A percentile compares a stretch with the other conserved stretches of the same genome.
These are phyloP conservation scores for Ligustrum vulgare DNA, from an alignment of 257 asterid genomes.

Conservation along the genomic window DNA sequence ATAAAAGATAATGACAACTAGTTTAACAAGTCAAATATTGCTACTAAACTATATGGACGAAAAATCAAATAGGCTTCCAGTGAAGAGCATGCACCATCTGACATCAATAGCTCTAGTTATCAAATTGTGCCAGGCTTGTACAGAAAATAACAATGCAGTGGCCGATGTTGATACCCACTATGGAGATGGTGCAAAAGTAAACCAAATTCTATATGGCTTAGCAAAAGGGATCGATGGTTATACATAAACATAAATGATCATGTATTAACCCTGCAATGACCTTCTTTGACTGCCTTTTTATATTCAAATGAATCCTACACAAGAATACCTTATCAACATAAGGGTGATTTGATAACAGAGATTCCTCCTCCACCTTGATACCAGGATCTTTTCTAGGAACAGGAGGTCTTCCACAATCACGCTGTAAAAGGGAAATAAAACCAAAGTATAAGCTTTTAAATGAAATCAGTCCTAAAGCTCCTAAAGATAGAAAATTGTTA, in stretches of 20 bases:
- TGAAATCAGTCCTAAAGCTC: conserved; percentile 19
- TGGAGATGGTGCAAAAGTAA: neutral
- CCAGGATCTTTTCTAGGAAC: conserved; percentile 88
- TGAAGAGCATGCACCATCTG: neutral
- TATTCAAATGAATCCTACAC: conserved; percentile 9
- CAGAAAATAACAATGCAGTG: neutral
- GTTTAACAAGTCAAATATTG: neutral
- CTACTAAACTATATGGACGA: neutral
- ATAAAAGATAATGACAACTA: neutral
- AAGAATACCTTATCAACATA: conserved; percentile 75
- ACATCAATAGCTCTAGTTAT: neutral
- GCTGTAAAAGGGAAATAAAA: conserved; percentile 47
- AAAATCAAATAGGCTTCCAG: neutral
- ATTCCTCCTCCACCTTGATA: conserved; percentile 83
- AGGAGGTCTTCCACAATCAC: conserved; percentile 90
- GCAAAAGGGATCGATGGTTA: neutral
- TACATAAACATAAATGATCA: conserved; percentile 7
- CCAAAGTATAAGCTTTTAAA: conserved; percentile 24
- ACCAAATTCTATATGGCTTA: neutral
- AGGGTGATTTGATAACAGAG: conserved; percentile 89
- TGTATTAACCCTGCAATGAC: neutral
- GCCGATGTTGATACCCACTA: neutral
- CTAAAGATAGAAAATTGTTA: neutral
- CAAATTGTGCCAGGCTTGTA: neutral
- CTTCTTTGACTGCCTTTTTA: conserved; percentile 13